phyloP scores from a whole-genome alignment of 2,329 filamentous ascomycete genomes.

The Scedosporium boydii region DNA sequence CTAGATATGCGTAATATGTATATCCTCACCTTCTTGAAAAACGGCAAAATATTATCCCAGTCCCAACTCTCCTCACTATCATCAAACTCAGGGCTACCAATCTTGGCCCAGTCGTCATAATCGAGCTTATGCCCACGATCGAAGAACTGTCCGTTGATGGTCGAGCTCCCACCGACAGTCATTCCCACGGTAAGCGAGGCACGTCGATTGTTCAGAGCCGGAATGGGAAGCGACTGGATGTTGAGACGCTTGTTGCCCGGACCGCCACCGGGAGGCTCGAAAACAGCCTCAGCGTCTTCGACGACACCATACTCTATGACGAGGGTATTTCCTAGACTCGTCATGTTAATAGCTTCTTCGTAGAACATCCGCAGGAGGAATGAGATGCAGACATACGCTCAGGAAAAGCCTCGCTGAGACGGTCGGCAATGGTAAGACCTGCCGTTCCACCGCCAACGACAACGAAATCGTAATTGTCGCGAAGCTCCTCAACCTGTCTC shows the following conservation, averaged over 20 bases:
- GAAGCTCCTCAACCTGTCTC: constrained; percentile 5
- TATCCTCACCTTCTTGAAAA: constrained; percentile 22
- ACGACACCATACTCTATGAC: constrained; percentile 13
- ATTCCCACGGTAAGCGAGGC: constrained; percentile 20
- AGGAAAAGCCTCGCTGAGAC: constrained; percentile 31
- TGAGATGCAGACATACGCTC: neutral
- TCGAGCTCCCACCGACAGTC: constrained; percentile 25
- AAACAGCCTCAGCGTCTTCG: constrained; percentile 14
- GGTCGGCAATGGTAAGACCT: constrained; percentile 51
- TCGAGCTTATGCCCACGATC: constrained; percentile 24
- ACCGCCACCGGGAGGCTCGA: constrained; percentile 17
- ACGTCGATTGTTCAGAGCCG: constrained; percentile 16
- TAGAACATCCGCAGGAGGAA: neutral
- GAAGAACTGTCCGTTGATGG: constrained; percentile 28
- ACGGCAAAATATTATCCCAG: constrained; percentile 24
- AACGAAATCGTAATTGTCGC: constrained; percentile 44
- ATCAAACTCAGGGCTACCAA: constrained; percentile 17
- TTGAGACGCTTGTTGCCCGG: constrained; percentile 13
- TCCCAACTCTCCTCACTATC: constrained; percentile 19
- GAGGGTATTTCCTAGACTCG: constrained; percentile 10
- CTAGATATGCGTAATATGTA: neutral
- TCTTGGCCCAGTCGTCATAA: constrained; percentile 24
- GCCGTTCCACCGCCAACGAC: constrained; percentile 54
- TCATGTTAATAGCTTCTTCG: neutral
- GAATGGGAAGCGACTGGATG: constrained; percentile 15